A percentile compares a stretch with the other conserved stretches of the same genome.
Evolutionary conservation across 2,329 filamentous ascomycete genomes (phyloP).

Genomic region (Laburnicola sp.): DNA sequence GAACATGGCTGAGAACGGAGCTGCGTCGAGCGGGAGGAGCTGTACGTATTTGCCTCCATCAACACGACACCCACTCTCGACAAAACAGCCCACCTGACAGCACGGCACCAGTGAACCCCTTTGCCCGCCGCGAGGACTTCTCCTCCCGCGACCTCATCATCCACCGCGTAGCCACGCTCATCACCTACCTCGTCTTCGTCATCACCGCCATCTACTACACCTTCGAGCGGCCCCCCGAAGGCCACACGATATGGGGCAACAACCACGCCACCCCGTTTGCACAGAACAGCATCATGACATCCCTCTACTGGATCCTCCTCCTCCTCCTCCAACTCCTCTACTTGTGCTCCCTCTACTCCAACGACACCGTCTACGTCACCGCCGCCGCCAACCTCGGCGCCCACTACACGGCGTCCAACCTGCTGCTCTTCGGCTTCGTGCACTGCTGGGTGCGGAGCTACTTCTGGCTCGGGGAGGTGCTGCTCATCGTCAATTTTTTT

Average conservation of each 20-base stretch:
- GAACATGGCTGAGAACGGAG: slow-evolving; percentile 20
- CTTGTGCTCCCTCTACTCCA: slow-evolving; percentile 73
- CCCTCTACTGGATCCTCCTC: slow-evolving; percentile 78
- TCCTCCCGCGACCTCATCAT: slow-evolving; percentile 62
- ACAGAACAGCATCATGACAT: slow-evolving; percentile 64
- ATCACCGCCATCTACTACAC: slow-evolving; percentile 75
- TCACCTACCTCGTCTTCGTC: slow-evolving; percentile 75
- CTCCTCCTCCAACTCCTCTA: slow-evolving; percentile 78
- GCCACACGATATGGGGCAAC: slow-evolving; percentile 72
- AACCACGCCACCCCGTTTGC: slow-evolving; percentile 76
- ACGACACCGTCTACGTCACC: slow-evolving; percentile 63
- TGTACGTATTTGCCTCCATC: slow-evolving; percentile 6
- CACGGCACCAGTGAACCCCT: slow-evolving; percentile 10
- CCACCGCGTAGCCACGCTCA: slow-evolving; percentile 74
- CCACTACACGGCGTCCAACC: slow-evolving; percentile 85
- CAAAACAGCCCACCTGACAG: background rate
- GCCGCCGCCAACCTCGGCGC: slow-evolving; percentile 75
- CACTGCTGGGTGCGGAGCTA: slow-evolving; percentile 78
- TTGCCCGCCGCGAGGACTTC: slow-evolving; percentile 15
- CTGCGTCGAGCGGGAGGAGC: slow-evolving; percentile 7
- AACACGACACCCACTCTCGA: background rate
- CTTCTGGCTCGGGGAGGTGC: slow-evolving; percentile 75
- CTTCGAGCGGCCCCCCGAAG: slow-evolving; percentile 65
- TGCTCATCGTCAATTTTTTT: slow-evolving; percentile 78
- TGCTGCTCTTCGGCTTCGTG: slow-evolving; percentile 79